Evolutionary conservation across 2,329 filamentous ascomycete species (phyloP), one percentile per base, ranked within the genome.

Genomic region (Purpureocillium lavendulum): DNA sequence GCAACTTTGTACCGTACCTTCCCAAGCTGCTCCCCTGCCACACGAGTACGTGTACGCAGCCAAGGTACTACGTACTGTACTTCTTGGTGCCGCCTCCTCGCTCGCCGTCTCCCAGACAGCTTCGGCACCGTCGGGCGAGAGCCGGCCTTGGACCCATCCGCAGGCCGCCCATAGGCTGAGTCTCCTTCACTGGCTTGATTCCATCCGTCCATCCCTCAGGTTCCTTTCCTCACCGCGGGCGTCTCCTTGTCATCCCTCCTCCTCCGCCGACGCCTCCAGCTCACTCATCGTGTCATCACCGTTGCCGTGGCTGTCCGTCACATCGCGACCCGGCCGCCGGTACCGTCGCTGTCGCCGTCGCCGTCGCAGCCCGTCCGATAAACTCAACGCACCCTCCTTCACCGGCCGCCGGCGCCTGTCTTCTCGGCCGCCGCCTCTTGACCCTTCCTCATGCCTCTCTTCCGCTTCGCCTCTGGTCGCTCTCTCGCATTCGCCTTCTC

Each of bases 61-160:
- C n/a, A n/a, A n/a, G n/a, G n/a, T n/a, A n/a, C n/a, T n/a, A n/a
- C n/a, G n/a, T n/a, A n/a, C n/a, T n/a, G n/a, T n/a, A n/a, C n/a
- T n/a, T n/a, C n/a, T n/a, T n/a, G n/a, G n/a, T n/a, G n/a, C 21
- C 21, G 10, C 21, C 21, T 10, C 21, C 21, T 26, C 21, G 6
- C 10, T 26, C 21, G 6, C 21, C 10, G 6, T 10, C 21, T 26
- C 21, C 21, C 21, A 26, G 7, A 30, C 12, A 4, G 7, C 12
- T 13, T 45, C 43, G 43, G 43, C 38, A 45, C 33, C 40, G 33
- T 45, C 40, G 43, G 43, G 43, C 43, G 43, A 45, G 37, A 45
- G 43, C 43, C 43, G 43, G 38, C 40, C 38, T 15, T 8, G n/a
- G 28, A 17, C 29, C 34, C 37, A 32, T 26, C 33, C 15, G 39